Evolutionary conservation across 495 filamentous ascomycete genomes (phyloP).

Genomic region (Trichoderma gamsii): DNA sequence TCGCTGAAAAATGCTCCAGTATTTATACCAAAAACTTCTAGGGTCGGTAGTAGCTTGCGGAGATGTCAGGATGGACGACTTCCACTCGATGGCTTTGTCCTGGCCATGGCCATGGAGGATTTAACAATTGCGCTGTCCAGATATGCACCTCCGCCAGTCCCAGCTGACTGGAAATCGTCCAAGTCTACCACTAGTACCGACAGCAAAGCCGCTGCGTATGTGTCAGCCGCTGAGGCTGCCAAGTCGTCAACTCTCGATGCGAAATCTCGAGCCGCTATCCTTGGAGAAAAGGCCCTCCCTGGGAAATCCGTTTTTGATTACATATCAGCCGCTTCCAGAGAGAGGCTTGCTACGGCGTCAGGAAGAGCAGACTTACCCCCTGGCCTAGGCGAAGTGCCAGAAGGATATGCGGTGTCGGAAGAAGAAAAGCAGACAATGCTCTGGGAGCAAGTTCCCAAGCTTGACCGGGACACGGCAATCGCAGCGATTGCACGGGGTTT

Average conservation of each 20-base stretch:
- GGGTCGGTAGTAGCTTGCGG: slow-evolving; percentile 49
- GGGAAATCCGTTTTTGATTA: slow-evolving; percentile 96
- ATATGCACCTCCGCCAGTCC: slow-evolving; percentile 70
- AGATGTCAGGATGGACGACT: slow-evolving; percentile 87
- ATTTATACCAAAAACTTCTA: slow-evolving; percentile 70
- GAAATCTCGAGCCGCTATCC: slow-evolving; percentile 67
- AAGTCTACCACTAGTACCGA: slow-evolving; percentile 40
- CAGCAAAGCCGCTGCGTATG: slow-evolving; percentile 39
- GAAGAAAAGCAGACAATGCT: slow-evolving; percentile 54
- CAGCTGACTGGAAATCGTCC: slow-evolving; percentile 67
- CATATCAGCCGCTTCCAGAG: slow-evolving; percentile 73
- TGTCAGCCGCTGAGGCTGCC: slow-evolving; percentile 68
- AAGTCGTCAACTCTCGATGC: slow-evolving; percentile 72
- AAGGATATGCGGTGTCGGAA: slow-evolving; percentile 54
- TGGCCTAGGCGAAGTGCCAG: slow-evolving; percentile 67
- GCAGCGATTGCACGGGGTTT: slow-evolving; percentile 70
- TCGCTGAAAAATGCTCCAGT: slow-evolving; percentile 61
- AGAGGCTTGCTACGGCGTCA: slow-evolving; percentile 67
- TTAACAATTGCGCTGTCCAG: slow-evolving; percentile 49
- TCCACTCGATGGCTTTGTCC: slow-evolving; percentile 78
- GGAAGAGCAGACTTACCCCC: slow-evolving; percentile 72
- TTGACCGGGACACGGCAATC: slow-evolving; percentile 67
- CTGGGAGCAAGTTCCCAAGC: slow-evolving; percentile 56
- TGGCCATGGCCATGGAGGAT: slow-evolving; percentile 52
- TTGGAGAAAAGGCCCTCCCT: slow-evolving; percentile 77